phyloP scores from a whole-genome alignment of 2,329 filamentous ascomycete genomes.

The Pyrenophora graminea region DNA sequence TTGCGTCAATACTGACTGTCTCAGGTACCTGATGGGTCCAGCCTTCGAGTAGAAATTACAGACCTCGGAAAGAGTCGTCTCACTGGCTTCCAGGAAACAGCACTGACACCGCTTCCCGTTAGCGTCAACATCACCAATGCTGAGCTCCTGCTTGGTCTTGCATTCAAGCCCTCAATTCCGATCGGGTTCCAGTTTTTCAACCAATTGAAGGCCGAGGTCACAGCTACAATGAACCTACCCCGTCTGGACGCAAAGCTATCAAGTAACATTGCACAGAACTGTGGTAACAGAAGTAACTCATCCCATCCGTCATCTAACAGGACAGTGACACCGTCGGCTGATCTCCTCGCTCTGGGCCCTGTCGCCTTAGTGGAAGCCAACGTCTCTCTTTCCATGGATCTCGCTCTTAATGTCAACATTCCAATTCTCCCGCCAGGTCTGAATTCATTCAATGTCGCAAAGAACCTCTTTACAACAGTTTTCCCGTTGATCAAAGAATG shows the following conservation, averaged over 20 bases:
- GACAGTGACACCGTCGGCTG: not conserved
- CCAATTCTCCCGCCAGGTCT: conserved; percentile 26
- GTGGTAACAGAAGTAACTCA: conserved; percentile 15
- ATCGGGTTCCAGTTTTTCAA: conserved; percentile 43
- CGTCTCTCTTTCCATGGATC: conserved; percentile 27
- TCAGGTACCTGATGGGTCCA: conserved; percentile 37
- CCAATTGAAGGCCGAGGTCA: conserved; percentile 32
- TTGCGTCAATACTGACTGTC: conserved; percentile 8
- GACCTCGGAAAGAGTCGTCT: conserved; percentile 31
- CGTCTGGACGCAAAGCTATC: conserved; percentile 36
- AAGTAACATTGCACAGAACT: conserved; percentile 25
- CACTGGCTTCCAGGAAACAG: conserved; percentile 36
- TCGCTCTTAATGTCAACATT: conserved; percentile 24
- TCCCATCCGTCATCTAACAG: conserved; percentile 6
- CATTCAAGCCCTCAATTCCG: conserved; percentile 41
- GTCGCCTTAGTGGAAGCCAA: conserved; percentile 35
- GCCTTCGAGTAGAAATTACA: conserved; percentile 32
- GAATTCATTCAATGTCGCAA: conserved; percentile 14
- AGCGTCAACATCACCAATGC: conserved; percentile 33
- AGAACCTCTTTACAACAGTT: conserved; percentile 27
- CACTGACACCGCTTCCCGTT: conserved; percentile 41
- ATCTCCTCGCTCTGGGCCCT: conserved; percentile 11
- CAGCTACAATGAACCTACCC: conserved; percentile 39
- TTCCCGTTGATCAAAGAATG: conserved; percentile 29
- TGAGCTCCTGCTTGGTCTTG: conserved; percentile 33